phyloP scores from a whole-genome alignment of 305 asterid genomes.

The Caryopteris hybrid region DNA sequence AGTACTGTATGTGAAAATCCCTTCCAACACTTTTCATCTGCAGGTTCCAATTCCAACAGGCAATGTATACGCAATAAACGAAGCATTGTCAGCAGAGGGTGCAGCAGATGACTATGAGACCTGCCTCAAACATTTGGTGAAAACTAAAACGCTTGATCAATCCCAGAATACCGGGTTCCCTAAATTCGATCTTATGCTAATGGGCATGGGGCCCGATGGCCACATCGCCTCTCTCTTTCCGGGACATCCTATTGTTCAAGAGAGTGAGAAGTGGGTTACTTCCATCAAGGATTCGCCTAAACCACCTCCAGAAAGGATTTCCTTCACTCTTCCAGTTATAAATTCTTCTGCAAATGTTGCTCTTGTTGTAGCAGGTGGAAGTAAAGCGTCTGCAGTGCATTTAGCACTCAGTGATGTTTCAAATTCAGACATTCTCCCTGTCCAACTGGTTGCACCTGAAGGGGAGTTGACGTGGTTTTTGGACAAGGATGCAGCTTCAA shows the following conservation, averaged over 20 bases:
- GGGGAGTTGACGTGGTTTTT: constrained; percentile 74
- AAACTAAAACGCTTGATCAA: constrained; percentile 34
- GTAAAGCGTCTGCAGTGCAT: constrained; percentile 52
- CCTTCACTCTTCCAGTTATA: constrained; percentile 80
- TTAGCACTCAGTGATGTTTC: constrained; percentile 41
- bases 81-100: constrained; percentile 49
- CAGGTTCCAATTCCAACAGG: constrained; percentile 69
- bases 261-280: constrained; percentile 60
- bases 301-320: constrained; percentile 79
- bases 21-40: not conserved
- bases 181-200: constrained; percentile 69
- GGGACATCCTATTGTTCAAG: constrained; percentile 52
- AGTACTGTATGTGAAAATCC: constrained; percentile 17
- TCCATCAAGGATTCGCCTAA: constrained; percentile 76
- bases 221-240: constrained; percentile 87
- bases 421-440: constrained; percentile 41
- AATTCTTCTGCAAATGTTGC: constrained; percentile 65
- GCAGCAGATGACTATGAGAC: constrained; percentile 84
- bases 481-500: constrained; percentile 78
- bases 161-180: constrained; percentile 54
- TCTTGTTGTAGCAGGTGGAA: constrained; percentile 59
- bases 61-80: constrained; percentile 68
- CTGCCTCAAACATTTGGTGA: constrained; percentile 58
- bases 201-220: constrained; percentile 92
- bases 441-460: constrained; percentile 56